Conservation (phyloP, 331 rosid species). For the Ulmus americana region DNA sequence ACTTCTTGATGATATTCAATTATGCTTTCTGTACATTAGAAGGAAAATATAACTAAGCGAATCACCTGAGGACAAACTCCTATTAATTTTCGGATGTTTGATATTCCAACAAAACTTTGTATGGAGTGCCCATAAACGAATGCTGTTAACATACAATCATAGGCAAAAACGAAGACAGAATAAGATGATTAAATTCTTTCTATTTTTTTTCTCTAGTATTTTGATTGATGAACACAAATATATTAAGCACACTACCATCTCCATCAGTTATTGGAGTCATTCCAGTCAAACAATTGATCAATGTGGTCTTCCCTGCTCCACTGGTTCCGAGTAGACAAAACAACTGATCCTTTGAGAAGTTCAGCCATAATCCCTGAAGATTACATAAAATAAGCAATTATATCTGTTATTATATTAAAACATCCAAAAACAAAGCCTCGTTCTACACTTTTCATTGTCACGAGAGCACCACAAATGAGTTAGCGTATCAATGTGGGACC, state of each 20-base stretch:
- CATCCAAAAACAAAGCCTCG: not conserved
- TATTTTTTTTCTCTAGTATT: not conserved
- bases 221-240: conserved; percentile 10
- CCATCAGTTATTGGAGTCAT: conserved; percentile 75
- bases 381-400: conserved; percentile 20
- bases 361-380: conserved; percentile 82
- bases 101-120: conserved; percentile 60
- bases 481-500: not conserved
- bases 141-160: conserved; percentile 39
- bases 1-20: conserved; percentile 9
- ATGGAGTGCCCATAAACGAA: conserved; percentile 67
- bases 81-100: conserved; percentile 60
- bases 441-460: not conserved
- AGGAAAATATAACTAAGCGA: conserved; percentile 1
- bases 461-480: not conserved
- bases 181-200: not conserved
- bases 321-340: conserved; percentile 92
- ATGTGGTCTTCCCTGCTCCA: conserved; percentile 92
- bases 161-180: not conserved
- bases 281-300: conserved; percentile 87
- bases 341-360: conserved; percentile 68
- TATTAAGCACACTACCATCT: conserved; percentile 50
- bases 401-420: not conserved
- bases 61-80: conserved; percentile 96
- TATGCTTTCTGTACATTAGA: not conserved